Conservation (phyloP, 805 yeast genomes). For the Ogataea minuta region DNA sequence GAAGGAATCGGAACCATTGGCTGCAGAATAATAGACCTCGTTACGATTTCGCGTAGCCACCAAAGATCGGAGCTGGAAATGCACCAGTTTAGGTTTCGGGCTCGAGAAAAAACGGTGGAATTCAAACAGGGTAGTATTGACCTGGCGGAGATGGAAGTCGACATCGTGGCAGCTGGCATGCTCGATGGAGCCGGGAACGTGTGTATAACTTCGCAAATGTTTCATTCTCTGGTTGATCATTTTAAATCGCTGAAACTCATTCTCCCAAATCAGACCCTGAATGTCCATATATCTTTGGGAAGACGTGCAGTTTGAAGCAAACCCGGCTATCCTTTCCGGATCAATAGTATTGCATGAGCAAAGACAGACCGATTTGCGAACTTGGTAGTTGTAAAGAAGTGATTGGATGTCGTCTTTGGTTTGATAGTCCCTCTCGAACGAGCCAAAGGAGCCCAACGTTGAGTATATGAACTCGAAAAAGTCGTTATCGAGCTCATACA, state of each 20-base stretch:
- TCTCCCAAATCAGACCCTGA: slow-evolving; percentile 34
- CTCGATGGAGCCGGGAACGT: slow-evolving; percentile 24
- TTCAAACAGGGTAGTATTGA: slow-evolving; percentile 33
- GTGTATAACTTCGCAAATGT: slow-evolving; percentile 27
- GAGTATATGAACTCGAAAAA: slow-evolving; percentile 24
- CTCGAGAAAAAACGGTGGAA: slow-evolving; percentile 40
- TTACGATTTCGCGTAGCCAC: slow-evolving; percentile 39
- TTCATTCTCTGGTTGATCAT: slow-evolving; percentile 23
- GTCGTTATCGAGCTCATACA: slow-evolving; percentile 24
- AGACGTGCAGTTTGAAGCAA: slow-evolving; percentile 6
- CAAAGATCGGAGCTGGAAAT: slow-evolving; percentile 56
- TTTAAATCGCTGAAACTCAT: slow-evolving; percentile 18
- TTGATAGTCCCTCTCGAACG: slow-evolving; percentile 13
- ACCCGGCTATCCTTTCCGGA: slow-evolving; percentile 8
- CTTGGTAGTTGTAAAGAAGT: slow-evolving; percentile 15
- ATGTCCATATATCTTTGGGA: slow-evolving; percentile 23
- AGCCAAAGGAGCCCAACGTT: slow-evolving; percentile 11
- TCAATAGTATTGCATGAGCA: slow-evolving; percentile 10
- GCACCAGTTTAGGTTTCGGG: slow-evolving; percentile 49
- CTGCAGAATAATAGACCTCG: slow-evolving; percentile 26
- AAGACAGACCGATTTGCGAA: slow-evolving; percentile 11
- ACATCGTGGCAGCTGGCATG: slow-evolving; percentile 18
- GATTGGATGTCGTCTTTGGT: slow-evolving; percentile 14
- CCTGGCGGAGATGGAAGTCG: slow-evolving; percentile 25
- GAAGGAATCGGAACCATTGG: slow-evolving; percentile 23